Conservation (phyloP, 1,284 basidiomycete species). For the Ganoderma leucocontextum region DNA sequence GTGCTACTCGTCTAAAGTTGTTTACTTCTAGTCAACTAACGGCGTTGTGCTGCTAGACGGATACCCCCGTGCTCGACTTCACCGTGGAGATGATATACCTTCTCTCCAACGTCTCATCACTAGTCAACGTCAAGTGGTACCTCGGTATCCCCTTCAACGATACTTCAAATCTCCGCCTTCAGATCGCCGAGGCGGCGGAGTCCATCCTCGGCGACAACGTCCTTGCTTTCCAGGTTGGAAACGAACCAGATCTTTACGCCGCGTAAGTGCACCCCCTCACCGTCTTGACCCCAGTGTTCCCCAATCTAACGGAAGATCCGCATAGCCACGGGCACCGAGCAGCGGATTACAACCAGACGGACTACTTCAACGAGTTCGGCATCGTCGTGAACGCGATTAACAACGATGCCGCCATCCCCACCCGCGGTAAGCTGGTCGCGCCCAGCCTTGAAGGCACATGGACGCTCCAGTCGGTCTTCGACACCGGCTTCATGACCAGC, state of each 20-base stretch:
- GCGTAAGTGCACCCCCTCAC: slow-evolving; percentile 30
- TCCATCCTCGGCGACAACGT: slow-evolving; percentile 66
- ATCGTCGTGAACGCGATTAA: slow-evolving; percentile 52
- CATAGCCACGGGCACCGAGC: slow-evolving; percentile 44
- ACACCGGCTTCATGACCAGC: slow-evolving; percentile 53
- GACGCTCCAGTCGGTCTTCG: slow-evolving; percentile 53
- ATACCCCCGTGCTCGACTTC: slow-evolving; percentile 54
- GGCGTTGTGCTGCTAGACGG: slow-evolving; percentile 34
- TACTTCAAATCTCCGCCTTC: slow-evolving; percentile 58
- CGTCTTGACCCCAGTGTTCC: background rate
- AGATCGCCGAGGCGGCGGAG: slow-evolving; percentile 58
- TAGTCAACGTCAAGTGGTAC: slow-evolving; percentile 53
- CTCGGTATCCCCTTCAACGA: slow-evolving; percentile 62
- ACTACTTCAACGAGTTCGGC: slow-evolving; percentile 61
- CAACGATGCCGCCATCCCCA: slow-evolving; percentile 45
- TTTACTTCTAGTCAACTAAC: background rate
- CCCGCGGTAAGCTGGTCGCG: slow-evolving; percentile 50
- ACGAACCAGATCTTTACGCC: slow-evolving; percentile 76
- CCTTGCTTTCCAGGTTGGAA: slow-evolving; percentile 67
- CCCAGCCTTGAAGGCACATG: slow-evolving; percentile 60
- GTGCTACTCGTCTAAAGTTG: too few species aligned
- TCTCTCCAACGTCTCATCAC: slow-evolving; percentile 50
- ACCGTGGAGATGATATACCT: slow-evolving; percentile 52
- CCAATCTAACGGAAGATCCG: background rate
- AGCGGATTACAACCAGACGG: slow-evolving; percentile 49